Conservation (phyloP, 75 land plant genomes). For the Larix kaempferi region DNA sequence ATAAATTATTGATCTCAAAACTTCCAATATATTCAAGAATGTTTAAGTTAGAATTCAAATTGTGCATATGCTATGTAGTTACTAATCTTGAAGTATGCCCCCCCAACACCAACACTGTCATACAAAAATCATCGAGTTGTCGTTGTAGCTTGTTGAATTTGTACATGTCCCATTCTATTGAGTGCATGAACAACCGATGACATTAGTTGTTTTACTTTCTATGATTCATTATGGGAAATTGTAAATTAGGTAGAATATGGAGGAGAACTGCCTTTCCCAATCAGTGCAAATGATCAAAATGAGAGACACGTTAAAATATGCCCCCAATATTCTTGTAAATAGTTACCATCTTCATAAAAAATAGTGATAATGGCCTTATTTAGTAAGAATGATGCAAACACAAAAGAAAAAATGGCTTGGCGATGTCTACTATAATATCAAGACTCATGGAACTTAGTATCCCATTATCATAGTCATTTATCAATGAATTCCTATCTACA, state of each 20-base stretch:
- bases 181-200: slow-evolving; percentile 27
- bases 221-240: slow-evolving; percentile 27
- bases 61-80: slow-evolving; percentile 72
- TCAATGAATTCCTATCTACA: too few relatives aligned
- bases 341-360: slow-evolving; percentile 68
- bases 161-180: slow-evolving; percentile 49
- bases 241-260: slow-evolving; percentile 63
- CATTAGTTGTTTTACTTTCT: slow-evolving; percentile 35
- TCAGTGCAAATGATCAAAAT: slow-evolving; percentile 72
- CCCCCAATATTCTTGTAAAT: slow-evolving; percentile 74
- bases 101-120: slow-evolving; percentile 57
- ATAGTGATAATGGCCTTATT: too few relatives aligned
- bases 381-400: too few relatives aligned
- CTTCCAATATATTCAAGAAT: slow-evolving; percentile 18
- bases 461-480: too few relatives aligned
- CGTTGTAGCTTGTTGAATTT: slow-evolving; percentile 56
- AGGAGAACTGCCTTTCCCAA: slow-evolving; percentile 80
- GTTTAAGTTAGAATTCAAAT: slow-evolving; percentile 82
- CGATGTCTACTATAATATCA: too few relatives aligned
- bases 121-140: slow-evolving; percentile 75
- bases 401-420: too few relatives aligned
- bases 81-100: slow-evolving; percentile 42
- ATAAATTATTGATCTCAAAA: too few relatives aligned
- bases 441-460: too few relatives aligned
- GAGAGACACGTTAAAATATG: slow-evolving; percentile 74